A percentile compares a stretch with the other conserved stretches of the same genome.
phyloP scores from a whole-genome alignment of 495 filamentous ascomycete species.

The Annulohypoxylon bovei region DNA sequence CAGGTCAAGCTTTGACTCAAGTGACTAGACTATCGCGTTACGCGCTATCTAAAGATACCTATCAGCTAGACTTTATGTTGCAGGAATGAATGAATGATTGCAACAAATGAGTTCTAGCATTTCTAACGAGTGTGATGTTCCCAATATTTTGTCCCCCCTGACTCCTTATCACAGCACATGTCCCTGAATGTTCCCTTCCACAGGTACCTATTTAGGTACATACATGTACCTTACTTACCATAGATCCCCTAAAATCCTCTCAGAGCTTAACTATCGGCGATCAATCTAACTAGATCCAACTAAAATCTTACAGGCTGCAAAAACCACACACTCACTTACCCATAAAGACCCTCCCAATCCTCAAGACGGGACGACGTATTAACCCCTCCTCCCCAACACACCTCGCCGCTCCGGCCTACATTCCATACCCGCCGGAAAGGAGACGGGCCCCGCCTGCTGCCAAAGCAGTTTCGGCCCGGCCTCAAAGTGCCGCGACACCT shows the following conservation, averaged over 20 bases:
- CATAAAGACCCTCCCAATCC: not conserved
- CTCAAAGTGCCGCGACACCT: not conserved
- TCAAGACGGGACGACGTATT: not conserved
- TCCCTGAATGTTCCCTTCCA: too few species aligned
- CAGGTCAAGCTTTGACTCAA: not conserved
- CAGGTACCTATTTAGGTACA: too few species aligned
- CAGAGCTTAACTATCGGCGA: too few species aligned
- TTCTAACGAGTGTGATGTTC: not conserved
- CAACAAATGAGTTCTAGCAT: not conserved
- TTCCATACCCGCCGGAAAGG: not conserved
- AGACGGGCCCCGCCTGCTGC: not conserved
- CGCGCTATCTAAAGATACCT: too few species aligned
- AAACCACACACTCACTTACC: too few species aligned
- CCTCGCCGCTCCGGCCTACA: not conserved
- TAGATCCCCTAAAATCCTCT: too few species aligned
- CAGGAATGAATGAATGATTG: constrained; percentile 1
- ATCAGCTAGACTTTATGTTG: not conserved
- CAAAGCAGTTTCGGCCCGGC: not conserved
- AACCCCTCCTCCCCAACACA: not conserved
- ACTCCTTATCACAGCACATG: not conserved
- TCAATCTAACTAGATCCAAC: too few species aligned
- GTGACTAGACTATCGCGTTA: not conserved
- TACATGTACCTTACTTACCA: too few species aligned
- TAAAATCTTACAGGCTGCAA: too few species aligned
- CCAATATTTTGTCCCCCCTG: not conserved